Percentiles rank a stretch among this genome's conserved stretches.
phyloP scores from a whole-genome alignment of 2,329 filamentous ascomycete genomes.

The Tricladium varicosporioides region DNA sequence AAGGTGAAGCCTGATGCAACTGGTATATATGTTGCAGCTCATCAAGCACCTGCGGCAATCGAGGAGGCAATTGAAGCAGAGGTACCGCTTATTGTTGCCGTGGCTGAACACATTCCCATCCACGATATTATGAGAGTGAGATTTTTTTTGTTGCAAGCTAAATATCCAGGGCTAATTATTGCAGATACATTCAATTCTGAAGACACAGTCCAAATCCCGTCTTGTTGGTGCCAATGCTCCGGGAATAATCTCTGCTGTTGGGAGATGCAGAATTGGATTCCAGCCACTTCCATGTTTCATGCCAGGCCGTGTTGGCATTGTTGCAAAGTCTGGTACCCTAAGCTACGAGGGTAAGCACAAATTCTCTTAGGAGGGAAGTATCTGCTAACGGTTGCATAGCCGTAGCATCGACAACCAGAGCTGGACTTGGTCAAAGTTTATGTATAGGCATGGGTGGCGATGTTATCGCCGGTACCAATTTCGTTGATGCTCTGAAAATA shows the following conservation, averaged over 20 bases:
- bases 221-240: conserved; percentile 72
- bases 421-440: conserved; percentile 69
- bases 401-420: conserved; percentile 66
- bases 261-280: conserved; percentile 70
- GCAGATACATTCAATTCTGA: conserved; percentile 66
- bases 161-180: not conserved
- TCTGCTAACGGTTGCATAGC: conserved; percentile 38
- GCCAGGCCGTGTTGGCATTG: conserved; percentile 66
- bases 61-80: conserved; percentile 77
- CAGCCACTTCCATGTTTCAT: conserved; percentile 73
- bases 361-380: not conserved
- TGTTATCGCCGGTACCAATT: conserved; percentile 69
- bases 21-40: conserved; percentile 77
- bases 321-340: conserved; percentile 72
- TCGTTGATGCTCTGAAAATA: conserved; percentile 66
- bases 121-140: conserved; percentile 68
- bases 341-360: conserved; percentile 58
- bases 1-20: conserved; percentile 73
- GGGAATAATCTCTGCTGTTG: conserved; percentile 70
- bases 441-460: conserved; percentile 75
- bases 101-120: conserved; percentile 73
- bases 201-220: conserved; percentile 66
- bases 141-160: not conserved
- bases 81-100: conserved; percentile 71
- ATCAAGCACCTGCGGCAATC: conserved; percentile 69